Evolutionary conservation across 768 basidiomycete species (phyloP), one percentile per base, ranked within the genome.

Genomic region (Lyophyllum decastes): DNA sequence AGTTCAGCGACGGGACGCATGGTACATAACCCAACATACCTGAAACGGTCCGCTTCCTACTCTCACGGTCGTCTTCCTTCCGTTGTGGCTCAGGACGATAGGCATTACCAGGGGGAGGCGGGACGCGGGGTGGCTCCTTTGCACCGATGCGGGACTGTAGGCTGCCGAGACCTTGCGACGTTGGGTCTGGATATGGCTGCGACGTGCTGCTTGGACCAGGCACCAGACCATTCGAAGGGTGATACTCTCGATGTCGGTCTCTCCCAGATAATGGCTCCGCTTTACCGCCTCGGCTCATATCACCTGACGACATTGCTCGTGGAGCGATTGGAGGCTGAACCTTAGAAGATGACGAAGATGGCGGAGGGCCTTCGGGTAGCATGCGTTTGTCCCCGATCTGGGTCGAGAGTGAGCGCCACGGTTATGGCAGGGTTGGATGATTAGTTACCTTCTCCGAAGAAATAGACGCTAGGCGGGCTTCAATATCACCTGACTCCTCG

Each of bases 31-130:
- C 44, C 26, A 43, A 68, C 82, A 62, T 73, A 90, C 90, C 91
- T 68, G 87, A 83, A 33, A 78, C 71, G 22, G 85, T 83, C 54
- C 90, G 82, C 73, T 93, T 93, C 66, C 88, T 77, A 57, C 68
- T 76, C 59, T 89, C 88, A 48, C 85, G 82, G 26, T 88, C 87
- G 17, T 90, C 88, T 10, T 89, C 87, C 60, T 78, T 78, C 54
- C 75, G 68, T 43, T 72, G 70, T 48, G 68, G 48, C 34, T 84
- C 83, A 50, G 70, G 67, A 49, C 82, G 80, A 59, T 81, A 81
- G n/a, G 78, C 66, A 41, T 69, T 70, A 19, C 72, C 66, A 40
- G 77, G 74, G 54, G 72, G 40, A 41, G 78, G 73, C 55, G 68
- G 66, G 4, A 61, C 52, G 9, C 52, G 74, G 38, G 74, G 66